Evolutionary conservation across 2,329 filamentous ascomycete genomes (phyloP).

Genomic region (Dothidotthia symphoricarpi): DNA sequence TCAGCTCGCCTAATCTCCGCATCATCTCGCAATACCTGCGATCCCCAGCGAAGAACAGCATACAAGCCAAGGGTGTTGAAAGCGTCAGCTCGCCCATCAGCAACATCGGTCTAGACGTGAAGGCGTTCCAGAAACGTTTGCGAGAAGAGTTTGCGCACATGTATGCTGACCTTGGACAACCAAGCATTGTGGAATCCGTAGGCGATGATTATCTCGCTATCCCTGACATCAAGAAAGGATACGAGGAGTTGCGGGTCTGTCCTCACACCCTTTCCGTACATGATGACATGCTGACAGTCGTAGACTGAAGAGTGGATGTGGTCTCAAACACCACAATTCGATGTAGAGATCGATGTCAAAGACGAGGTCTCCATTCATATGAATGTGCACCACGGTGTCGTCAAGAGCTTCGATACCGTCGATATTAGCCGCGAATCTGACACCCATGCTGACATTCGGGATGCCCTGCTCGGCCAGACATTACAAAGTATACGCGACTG

Average conservation of each 20-base stretch:
- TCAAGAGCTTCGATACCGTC: slow-evolving; percentile 47
- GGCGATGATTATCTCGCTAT: slow-evolving; percentile 54
- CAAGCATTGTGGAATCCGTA: slow-evolving; percentile 47
- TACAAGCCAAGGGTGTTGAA: slow-evolving; percentile 81
- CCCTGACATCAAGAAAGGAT: slow-evolving; percentile 60
- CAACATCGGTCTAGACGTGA: slow-evolving; percentile 66
- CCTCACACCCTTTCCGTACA: not conserved
- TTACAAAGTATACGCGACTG: slow-evolving; percentile 53
- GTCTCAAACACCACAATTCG: slow-evolving; percentile 81
- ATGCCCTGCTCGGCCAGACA: slow-evolving; percentile 38
- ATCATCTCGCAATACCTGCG: slow-evolving; percentile 68
- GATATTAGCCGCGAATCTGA: slow-evolving; percentile 1
- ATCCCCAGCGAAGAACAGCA: slow-evolving; percentile 73
- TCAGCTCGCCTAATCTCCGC: slow-evolving; percentile 71
- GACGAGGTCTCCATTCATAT: slow-evolving; percentile 35
- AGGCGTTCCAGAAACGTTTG: slow-evolving; percentile 47
- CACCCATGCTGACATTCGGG: slow-evolving; percentile 15
- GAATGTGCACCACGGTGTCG: slow-evolving; percentile 56
- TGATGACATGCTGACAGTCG: slow-evolving; percentile 31
- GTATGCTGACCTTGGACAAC: slow-evolving; percentile 54
- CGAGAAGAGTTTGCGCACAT: slow-evolving; percentile 62
- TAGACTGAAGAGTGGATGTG: slow-evolving; percentile 74
- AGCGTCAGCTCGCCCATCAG: slow-evolving; percentile 83
- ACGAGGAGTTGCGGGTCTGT: slow-evolving; percentile 61
- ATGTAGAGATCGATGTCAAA: slow-evolving; percentile 55